A percentile compares a stretch with the other conserved stretches of the same genome.
These are phyloP conservation scores for Moniliophthora roreri DNA, from an alignment of 1,284 basidiomycete genomes.

Conservation along the genomic window DNA sequence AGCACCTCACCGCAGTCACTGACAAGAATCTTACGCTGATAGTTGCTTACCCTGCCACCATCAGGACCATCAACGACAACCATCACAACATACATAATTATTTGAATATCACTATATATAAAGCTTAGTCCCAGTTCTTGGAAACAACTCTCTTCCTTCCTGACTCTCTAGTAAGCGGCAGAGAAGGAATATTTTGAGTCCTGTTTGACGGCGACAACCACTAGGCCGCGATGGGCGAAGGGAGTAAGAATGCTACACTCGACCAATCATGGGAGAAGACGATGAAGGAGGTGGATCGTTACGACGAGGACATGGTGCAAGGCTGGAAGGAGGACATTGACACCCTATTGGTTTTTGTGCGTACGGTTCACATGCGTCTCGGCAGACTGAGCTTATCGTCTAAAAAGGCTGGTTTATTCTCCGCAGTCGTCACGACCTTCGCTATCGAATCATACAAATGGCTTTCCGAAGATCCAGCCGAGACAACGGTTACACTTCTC, in stretches of 20 bases:
- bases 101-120: no score
- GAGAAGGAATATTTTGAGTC: no score
- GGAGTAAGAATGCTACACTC: background rate
- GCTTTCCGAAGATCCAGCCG: constrained; percentile 1
- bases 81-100: no score
- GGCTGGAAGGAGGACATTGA: constrained; percentile 5
- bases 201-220: no score
- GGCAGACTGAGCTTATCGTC: background rate
- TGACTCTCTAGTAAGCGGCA: no score
- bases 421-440: constrained; percentile 6
- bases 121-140: no score
- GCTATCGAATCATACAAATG: constrained; percentile 7
- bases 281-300: background rate
- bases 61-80: no score
- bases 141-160: no score
- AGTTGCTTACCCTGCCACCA: no score
- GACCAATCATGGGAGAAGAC: background rate
- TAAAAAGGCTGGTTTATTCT: constrained; percentile 1
- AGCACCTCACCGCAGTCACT: no score
- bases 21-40: no score
- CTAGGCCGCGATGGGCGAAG: no score
- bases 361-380: background rate
- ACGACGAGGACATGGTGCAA: background rate
- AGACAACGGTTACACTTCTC: background rate
- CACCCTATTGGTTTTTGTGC: background rate